These are phyloP conservation scores for Syncephalis plumigaleata DNA, from an alignment of 371 early-diverging fungal species.

Conservation along the genomic window DNA sequence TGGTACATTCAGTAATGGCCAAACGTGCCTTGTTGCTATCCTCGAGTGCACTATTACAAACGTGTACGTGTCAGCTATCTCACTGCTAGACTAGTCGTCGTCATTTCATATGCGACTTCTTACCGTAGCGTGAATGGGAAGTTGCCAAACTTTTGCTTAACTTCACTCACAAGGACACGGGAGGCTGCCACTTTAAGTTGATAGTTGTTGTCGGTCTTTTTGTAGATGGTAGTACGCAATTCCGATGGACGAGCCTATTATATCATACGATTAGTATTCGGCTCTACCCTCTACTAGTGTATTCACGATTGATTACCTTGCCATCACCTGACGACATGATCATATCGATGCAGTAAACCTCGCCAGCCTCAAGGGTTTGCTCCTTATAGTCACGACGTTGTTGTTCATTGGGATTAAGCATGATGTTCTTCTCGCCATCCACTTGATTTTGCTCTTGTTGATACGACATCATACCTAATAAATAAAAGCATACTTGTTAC, in stretches of 20 bases:
- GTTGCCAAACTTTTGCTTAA: constrained; percentile 59
- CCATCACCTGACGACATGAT: constrained; percentile 79
- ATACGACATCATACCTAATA: constrained; percentile 81
- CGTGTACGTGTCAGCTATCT: too few species aligned
- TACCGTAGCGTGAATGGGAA: constrained; percentile 76
- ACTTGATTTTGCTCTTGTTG: constrained; percentile 71
- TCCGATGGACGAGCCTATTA: constrained; percentile 29
- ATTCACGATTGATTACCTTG: constrained; percentile 22
- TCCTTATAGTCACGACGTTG: constrained; percentile 57
- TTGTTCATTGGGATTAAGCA: constrained; percentile 69
- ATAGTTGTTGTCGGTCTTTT: constrained; percentile 71
- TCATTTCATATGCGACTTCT: too few species aligned
- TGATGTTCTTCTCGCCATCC: constrained; percentile 83
- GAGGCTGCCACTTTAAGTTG: constrained; percentile 79
- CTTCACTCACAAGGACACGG: constrained; percentile 53
- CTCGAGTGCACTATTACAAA: constrained; percentile 19
- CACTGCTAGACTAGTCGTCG: too few species aligned
- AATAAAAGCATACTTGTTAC: not conserved
- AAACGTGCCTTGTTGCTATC: constrained; percentile 82
- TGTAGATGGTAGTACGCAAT: constrained; percentile 81
- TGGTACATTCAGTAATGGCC: constrained; percentile 82
- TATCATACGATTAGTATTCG: not conserved
- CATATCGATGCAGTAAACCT: constrained; percentile 76
- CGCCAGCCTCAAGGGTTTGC: constrained; percentile 64
- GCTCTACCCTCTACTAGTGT: not conserved